Evolutionary conservation across 352 stramenopile species (phyloP).

Genomic region (Globisporangium sylvaticum): DNA sequence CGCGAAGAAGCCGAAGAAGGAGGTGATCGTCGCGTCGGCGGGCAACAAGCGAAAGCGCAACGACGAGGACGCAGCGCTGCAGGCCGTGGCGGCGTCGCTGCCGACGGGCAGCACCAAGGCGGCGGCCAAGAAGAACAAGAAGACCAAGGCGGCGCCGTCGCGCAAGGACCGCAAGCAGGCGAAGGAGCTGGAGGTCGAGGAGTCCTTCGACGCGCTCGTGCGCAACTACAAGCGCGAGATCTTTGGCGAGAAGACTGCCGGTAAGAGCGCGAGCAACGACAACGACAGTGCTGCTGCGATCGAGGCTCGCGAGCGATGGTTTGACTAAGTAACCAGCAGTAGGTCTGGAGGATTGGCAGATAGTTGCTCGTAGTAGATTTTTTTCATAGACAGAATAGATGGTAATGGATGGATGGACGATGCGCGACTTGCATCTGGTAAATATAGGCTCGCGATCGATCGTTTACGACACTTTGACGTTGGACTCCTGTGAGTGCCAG

Average conservation of each 20-base stretch:
- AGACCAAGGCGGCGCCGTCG: constrained; percentile 40
- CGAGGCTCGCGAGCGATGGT: constrained; percentile 50
- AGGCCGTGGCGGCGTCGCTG: constrained; percentile 15
- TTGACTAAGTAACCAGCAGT: constrained; percentile 33
- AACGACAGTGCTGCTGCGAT: constrained; percentile 10
- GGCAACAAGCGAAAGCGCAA: constrained; percentile 44
- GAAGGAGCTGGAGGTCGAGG: constrained; percentile 48
- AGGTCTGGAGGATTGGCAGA: too few species aligned
- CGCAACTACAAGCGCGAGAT: constrained; percentile 83
- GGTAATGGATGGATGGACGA: constrained; percentile 4
- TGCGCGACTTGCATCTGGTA: constrained; percentile 9
- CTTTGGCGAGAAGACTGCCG: constrained; percentile 39
- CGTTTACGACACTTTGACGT: neutral
- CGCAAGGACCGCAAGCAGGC: constrained; percentile 69
- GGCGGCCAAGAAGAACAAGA: constrained; percentile 16
- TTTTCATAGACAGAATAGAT: constrained; percentile 15
- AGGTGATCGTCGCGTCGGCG: constrained; percentile 19
- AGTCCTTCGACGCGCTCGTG: constrained; percentile 77
- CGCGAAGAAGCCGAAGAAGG: constrained; percentile 29
- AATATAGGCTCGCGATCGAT: constrained; percentile 8
- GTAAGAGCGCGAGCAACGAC: constrained; percentile 3
- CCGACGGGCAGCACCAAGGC: neutral
- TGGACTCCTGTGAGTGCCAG: neutral
- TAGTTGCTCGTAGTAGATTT: constrained; percentile 9
- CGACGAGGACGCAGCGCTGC: constrained; percentile 17